A percentile compares a stretch with the other conserved stretches of the same genome.
Evolutionary conservation across 2,329 filamentous ascomycete species (phyloP).

Genomic region (Arachnomyces sp.): DNA sequence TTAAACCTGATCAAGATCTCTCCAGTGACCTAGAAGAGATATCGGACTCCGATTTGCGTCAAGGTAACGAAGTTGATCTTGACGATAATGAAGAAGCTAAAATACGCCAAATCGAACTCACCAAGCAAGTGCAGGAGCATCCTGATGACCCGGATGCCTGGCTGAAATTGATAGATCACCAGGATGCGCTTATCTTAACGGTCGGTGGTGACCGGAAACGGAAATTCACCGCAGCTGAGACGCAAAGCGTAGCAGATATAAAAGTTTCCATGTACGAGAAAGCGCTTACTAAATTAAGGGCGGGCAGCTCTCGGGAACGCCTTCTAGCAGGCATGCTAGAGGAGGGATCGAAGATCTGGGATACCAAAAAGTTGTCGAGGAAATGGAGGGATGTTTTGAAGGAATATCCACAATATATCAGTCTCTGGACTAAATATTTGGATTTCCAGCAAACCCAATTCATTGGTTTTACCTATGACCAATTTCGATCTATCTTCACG

Average conservation of each 20-base stretch:
- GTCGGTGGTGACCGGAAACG: slow-evolving; percentile 21
- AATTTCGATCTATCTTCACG: slow-evolving; percentile 53
- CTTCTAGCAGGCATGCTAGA: slow-evolving; percentile 64
- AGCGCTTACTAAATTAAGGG: slow-evolving; percentile 55
- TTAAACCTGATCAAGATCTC: slow-evolving; percentile 41
- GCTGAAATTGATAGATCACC: slow-evolving; percentile 71
- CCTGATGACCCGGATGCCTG: slow-evolving; percentile 65
- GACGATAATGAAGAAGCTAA: slow-evolving; percentile 38
- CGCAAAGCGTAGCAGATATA: slow-evolving; percentile 65
- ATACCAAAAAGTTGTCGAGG: slow-evolving; percentile 49
- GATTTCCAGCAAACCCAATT: slow-evolving; percentile 64
- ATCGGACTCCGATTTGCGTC: slow-evolving; percentile 41
- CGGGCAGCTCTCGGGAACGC: slow-evolving; percentile 44
- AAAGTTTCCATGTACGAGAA: slow-evolving; percentile 74
- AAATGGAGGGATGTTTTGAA: slow-evolving; percentile 60
- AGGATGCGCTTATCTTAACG: slow-evolving; percentile 58
- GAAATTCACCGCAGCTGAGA: slow-evolving; percentile 52
- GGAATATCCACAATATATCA: slow-evolving; percentile 50
- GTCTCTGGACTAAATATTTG: slow-evolving; percentile 66
- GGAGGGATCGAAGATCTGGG: slow-evolving; percentile 70
- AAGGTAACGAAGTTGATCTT: slow-evolving; percentile 27
- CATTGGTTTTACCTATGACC: slow-evolving; percentile 59
- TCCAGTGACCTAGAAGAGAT: slow-evolving; percentile 44
- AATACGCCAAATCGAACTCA: slow-evolving; percentile 47
- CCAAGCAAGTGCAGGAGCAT: slow-evolving; percentile 54